Conservation (phyloP, 2,329 filamentous ascomycete species). For the Arthroderma sp. region DNA sequence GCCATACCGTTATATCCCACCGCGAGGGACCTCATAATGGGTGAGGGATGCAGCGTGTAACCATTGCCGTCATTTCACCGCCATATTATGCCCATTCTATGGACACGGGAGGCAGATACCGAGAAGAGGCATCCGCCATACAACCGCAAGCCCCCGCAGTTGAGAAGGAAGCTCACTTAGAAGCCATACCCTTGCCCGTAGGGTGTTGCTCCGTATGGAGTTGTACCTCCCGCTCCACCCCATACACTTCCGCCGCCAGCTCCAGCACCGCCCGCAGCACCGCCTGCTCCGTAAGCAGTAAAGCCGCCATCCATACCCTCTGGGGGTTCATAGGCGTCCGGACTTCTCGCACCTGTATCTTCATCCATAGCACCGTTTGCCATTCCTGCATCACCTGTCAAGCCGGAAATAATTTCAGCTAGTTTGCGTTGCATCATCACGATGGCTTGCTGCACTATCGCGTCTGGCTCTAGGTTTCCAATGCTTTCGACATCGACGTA, state of each 20-base stretch:
- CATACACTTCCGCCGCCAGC: constrained; percentile 42
- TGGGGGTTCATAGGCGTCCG: constrained; percentile 35
- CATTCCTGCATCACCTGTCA: constrained; percentile 41
- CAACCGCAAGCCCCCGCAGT: no score
- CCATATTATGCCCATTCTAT: no score
- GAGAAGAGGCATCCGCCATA: not conserved
- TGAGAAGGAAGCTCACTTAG: constrained; percentile 5
- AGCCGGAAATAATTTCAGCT: constrained; percentile 58
- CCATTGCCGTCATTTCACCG: no score
- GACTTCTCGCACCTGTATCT: constrained; percentile 32
- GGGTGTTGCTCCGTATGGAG: constrained; percentile 48
- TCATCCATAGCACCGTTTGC: constrained; percentile 27
- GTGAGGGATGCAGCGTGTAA: no score
- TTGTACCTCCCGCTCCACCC: constrained; percentile 44
- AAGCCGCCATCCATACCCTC: constrained; percentile 31
- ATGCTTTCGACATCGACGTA: constrained; percentile 89
- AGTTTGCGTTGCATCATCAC: constrained; percentile 82
- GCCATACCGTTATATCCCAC: no score
- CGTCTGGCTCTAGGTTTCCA: constrained; percentile 77
- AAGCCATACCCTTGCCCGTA: constrained; percentile 39
- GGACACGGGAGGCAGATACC: not conserved
- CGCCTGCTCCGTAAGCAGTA: constrained; percentile 24
- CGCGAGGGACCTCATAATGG: no score
- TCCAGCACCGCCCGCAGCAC: constrained; percentile 8
- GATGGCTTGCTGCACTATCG: constrained; percentile 79